Percentiles rank a stretch among this genome's conserved stretches.
Conservation (phyloP, 164 flowering plant genomes). For the Kalanchoe fedtschenkoi region DNA sequence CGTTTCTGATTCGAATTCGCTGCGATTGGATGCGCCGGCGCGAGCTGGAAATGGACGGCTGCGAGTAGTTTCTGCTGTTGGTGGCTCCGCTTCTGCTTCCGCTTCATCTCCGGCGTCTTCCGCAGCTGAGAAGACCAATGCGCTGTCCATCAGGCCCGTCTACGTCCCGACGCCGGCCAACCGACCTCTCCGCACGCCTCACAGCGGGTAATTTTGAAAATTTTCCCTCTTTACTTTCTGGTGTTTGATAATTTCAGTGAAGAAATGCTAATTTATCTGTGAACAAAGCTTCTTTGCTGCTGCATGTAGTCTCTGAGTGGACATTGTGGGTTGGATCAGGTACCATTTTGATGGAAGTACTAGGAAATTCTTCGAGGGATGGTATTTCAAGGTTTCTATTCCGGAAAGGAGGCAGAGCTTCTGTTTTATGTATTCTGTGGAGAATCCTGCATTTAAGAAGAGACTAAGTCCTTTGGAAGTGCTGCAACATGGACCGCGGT, state of each 20-base stretch:
- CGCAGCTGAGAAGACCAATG: neutral
- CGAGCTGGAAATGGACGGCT: neutral
- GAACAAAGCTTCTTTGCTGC: neutral
- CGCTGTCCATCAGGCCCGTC: constrained; percentile 23
- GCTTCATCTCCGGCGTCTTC: neutral
- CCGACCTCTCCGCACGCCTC: constrained; percentile 82
- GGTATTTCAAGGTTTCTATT: constrained; percentile 91
- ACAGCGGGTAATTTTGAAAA: constrained; percentile 64
- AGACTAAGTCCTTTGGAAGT: constrained; percentile 39
- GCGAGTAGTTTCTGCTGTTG: neutral
- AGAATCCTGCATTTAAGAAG: constrained; percentile 69
- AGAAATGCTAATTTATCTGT: too few species aligned
- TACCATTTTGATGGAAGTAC: constrained; percentile 81
- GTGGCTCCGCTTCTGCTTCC: neutral
- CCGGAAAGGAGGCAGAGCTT: constrained; percentile 77
- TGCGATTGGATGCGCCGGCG: neutral
- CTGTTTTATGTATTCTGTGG: constrained; percentile 93
- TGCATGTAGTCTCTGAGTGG: neutral
- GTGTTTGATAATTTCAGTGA: neutral
- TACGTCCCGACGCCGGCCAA: constrained; percentile 62
- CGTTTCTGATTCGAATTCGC: neutral
- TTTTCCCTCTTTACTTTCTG: neutral
- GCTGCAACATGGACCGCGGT: constrained; percentile 58
- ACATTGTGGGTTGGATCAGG: constrained; percentile 23
- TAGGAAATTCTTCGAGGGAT: constrained; percentile 80